Conservation (phyloP, 2,329 filamentous ascomycete genomes). For the Pseudogymnoascus destructans region DNA sequence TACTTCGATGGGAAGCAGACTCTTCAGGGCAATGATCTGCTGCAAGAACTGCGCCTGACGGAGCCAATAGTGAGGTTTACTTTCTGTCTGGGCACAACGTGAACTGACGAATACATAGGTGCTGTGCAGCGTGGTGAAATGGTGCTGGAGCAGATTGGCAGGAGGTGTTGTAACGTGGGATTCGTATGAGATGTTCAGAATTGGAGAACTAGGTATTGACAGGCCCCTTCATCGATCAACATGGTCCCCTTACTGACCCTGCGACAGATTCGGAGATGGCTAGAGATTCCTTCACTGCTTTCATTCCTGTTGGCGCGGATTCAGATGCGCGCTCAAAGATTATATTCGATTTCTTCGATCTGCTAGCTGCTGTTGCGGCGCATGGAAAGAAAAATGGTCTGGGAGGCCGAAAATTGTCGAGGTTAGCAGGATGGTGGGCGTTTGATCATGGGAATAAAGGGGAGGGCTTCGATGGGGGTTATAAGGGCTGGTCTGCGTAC, state of each 20-base stretch:
- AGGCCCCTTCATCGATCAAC: conserved; percentile 13
- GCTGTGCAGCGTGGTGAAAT: conserved; percentile 86
- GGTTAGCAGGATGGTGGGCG: conserved; percentile 96
- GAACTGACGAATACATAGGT: conserved; percentile 43
- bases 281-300: conserved; percentile 86
- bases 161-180: conserved; percentile 95
- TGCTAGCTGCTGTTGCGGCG: conserved; percentile 79
- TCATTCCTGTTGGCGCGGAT: conserved; percentile 87
- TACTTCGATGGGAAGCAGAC: conserved; percentile 65
- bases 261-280: conserved; percentile 74
- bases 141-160: conserved; percentile 91
- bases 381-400: conserved; percentile 90
- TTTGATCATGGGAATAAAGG: conserved; percentile 82
- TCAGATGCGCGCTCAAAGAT: conserved; percentile 75
- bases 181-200: conserved; percentile 88
- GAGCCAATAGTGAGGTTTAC: conserved; percentile 68
- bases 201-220: conserved; percentile 72
- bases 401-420: conserved; percentile 82
- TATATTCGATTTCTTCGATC: conserved; percentile 92
- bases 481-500: conserved; percentile 74
- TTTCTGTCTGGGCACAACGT: conserved; percentile 11
- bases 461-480: conserved; percentile 88
- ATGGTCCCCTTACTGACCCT: conserved; percentile 16
- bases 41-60: conserved; percentile 79
- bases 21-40: conserved; percentile 55